These are phyloP conservation scores for Ceratocystis eucalypticola DNA, from an alignment of 2,329 filamentous ascomycete genomes.

Conservation along the genomic window DNA sequence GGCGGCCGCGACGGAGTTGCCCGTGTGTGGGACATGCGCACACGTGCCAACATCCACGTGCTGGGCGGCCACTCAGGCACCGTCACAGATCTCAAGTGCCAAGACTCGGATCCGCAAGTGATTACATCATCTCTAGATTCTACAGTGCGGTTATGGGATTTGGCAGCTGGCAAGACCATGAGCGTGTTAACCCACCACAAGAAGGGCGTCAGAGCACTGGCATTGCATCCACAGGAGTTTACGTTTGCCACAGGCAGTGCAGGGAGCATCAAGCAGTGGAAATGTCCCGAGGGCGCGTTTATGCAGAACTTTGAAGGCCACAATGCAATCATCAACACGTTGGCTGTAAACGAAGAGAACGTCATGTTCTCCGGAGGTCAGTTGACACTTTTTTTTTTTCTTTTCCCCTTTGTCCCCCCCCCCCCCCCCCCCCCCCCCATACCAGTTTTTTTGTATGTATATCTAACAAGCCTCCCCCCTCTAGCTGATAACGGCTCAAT, in stretches of 20 bases:
- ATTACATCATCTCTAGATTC: conserved; percentile 87
- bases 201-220: conserved; percentile 78
- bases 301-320: conserved; percentile 99
- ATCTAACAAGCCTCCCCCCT: background rate
- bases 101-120: conserved; percentile 92
- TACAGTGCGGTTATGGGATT: conserved; percentile 85
- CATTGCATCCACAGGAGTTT: conserved; percentile 80
- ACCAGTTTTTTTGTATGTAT: background rate
- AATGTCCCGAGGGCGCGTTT: conserved; percentile 91
- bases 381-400: conserved; percentile 18
- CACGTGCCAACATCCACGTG: conserved; percentile 88
- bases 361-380: conserved; percentile 76
- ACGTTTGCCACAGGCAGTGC: conserved; percentile 91
- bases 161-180: conserved; percentile 93
- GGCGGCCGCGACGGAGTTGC: conserved; percentile 90
- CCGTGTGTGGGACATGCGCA: conserved; percentile 97
- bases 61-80: conserved; percentile 82
- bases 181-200: conserved; percentile 96
- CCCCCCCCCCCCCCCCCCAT: background rate
- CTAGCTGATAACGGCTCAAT: conserved; percentile 80
- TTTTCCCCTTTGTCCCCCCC: background rate
- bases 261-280: conserved; percentile 97
- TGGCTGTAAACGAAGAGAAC: conserved; percentile 88
- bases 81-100: conserved; percentile 76
- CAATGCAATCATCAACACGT: conserved; percentile 88